Evolutionary conservation across 805 yeast genomes (phyloP).

Genomic region (Candida khao-thaluensis): DNA sequence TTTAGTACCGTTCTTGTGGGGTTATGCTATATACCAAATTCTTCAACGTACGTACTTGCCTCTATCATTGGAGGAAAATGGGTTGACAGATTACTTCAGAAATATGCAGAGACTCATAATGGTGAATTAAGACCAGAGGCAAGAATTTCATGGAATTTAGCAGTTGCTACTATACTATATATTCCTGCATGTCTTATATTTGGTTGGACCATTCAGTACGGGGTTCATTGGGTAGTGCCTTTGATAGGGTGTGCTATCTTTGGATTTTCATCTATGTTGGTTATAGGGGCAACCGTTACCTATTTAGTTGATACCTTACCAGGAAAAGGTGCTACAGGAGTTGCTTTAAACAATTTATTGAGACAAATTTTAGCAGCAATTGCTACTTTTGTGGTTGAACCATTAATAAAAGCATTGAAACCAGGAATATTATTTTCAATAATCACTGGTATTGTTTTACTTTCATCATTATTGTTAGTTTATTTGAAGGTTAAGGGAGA

Average conservation of each 20-base stretch:
- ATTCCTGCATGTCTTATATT: conserved; percentile 69
- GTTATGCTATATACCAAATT: conserved; percentile 77
- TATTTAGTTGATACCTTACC: conserved; percentile 83
- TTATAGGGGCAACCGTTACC: conserved; percentile 77
- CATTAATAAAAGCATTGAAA: conserved; percentile 64
- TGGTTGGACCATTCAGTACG: conserved; percentile 77
- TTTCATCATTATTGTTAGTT: conserved; percentile 41
- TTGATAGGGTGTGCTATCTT: conserved; percentile 77
- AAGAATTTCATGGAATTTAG: conserved; percentile 71
- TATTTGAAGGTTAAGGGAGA: conserved; percentile 56
- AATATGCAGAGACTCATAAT: conserved; percentile 53
- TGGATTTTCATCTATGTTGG: conserved; percentile 82
- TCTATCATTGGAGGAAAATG: conserved; percentile 80
- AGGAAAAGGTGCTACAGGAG: conserved; percentile 86
- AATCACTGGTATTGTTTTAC: conserved; percentile 55
- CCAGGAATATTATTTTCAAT: conserved; percentile 70
- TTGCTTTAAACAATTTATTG: conserved; percentile 75
- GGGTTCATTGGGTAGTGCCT: conserved; percentile 75
- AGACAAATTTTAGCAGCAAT: conserved; percentile 73
- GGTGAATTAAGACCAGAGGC: conserved; percentile 76
- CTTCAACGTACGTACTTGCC: conserved; percentile 72
- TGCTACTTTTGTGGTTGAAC: conserved; percentile 74
- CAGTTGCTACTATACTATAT: conserved; percentile 58
- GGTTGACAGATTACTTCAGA: conserved; percentile 61
- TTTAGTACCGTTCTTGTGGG: conserved; percentile 68